phyloP scores from a whole-genome alignment of 176 grass and related monocot species.

The bread wheat (Triticum aestivum) region DNA sequence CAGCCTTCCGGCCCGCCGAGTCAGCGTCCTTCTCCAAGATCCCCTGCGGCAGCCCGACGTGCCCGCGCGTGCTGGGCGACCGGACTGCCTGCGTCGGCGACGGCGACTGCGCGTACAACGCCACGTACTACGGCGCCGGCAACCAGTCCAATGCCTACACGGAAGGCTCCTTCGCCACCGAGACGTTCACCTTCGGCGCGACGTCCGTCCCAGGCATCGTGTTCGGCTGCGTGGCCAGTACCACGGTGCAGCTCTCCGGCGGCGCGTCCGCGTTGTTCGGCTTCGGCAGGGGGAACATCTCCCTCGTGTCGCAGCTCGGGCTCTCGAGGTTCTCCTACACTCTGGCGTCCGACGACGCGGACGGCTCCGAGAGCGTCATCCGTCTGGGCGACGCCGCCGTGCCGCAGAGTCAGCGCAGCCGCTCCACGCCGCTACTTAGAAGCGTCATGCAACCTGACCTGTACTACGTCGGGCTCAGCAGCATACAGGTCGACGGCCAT shows the following conservation, averaged over 20 bases:
- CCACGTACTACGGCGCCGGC: background rate
- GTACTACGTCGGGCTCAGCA: slow-evolving; percentile 12
- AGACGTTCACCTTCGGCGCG: slow-evolving; percentile 25
- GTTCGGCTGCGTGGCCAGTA: slow-evolving; percentile 9
- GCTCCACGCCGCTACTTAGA: slow-evolving; percentile 1
- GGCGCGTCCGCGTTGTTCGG: slow-evolving; percentile 13
- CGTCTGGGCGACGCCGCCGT: background rate
- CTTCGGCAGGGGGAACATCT: background rate
- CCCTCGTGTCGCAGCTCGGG: slow-evolving; percentile 29
- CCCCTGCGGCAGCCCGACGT: background rate
- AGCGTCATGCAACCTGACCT: background rate
- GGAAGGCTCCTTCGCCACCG: slow-evolving; percentile 18
- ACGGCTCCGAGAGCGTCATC: background rate
- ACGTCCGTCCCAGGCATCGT: background rate
- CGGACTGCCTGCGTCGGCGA: background rate
- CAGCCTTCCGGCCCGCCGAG: background rate
- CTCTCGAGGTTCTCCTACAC: slow-evolving; percentile 27
- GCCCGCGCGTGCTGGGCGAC: background rate
- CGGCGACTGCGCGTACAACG: background rate
- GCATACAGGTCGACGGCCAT: background rate
- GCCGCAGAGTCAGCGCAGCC: background rate
- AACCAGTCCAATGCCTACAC: background rate
- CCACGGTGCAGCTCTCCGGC: background rate
- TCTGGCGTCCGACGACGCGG: background rate
- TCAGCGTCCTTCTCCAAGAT: slow-evolving; percentile 10